A percentile compares a stretch with the other conserved stretches of the same genome.
These are phyloP conservation scores for Somion occarium DNA, from an alignment of 1,284 basidiomycete species.

Conservation along the genomic window DNA sequence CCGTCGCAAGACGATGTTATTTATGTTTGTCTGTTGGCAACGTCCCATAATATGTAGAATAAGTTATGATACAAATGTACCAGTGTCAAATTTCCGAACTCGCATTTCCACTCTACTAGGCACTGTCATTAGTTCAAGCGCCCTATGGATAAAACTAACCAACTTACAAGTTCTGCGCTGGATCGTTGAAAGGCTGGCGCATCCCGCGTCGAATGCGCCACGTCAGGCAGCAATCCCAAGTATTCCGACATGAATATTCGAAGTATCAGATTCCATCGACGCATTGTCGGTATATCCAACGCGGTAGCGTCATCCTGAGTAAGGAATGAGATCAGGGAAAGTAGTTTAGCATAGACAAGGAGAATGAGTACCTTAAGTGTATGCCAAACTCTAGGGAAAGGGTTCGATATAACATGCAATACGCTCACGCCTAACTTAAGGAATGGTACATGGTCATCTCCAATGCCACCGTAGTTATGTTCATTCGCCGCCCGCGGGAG, in stretches of 20 bases:
- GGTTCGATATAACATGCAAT: conserved; percentile 86
- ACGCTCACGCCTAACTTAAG: conserved; percentile 80
- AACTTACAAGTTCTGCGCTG: neutral
- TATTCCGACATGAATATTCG: conserved; percentile 91
- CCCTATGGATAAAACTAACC: no score
- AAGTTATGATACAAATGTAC: neutral
- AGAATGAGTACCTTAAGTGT: conserved; percentile 48
- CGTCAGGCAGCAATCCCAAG: conserved; percentile 60
- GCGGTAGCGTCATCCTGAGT: conserved; percentile 83
- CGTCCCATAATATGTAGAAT: no score
- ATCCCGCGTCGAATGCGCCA: neutral
- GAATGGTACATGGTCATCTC: conserved; percentile 96
- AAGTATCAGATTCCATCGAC: conserved; percentile 86
- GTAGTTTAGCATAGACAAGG: conserved; percentile 1
- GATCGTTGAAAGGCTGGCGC: neutral
- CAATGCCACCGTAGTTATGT: conserved; percentile 60
- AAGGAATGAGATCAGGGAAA: conserved; percentile 1
- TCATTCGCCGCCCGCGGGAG: conserved; percentile 37
- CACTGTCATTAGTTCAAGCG: no score
- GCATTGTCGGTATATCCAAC: conserved; percentile 82
- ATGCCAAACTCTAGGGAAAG: conserved; percentile 94
- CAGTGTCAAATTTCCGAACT: neutral
- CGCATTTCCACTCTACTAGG: conserved; percentile 2
- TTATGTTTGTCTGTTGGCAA: neutral
- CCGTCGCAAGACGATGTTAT: no score